Percentiles rank a stretch among this genome's conserved stretches.
Evolutionary conservation across 106 monocot genomes (phyloP).

Genomic region (Dendrobium huoshanense): DNA sequence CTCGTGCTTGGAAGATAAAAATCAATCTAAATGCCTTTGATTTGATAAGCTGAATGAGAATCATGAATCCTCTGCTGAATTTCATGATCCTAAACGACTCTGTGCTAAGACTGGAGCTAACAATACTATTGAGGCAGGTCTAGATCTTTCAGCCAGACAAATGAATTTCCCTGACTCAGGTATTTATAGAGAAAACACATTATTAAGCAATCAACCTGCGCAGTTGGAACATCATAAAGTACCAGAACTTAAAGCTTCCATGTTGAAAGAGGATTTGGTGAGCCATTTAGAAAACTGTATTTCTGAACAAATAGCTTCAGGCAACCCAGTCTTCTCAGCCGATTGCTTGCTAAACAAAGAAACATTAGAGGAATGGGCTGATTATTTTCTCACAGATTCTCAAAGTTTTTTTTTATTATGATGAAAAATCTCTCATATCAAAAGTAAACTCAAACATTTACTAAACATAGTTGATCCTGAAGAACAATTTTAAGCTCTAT

Average conservation of each 20-base stretch:
- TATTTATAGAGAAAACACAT: slow-evolving; percentile 13
- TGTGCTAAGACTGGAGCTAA: slow-evolving; percentile 27
- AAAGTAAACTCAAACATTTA: slow-evolving; percentile 30
- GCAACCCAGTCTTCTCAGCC: too few species aligned
- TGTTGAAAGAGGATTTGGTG: slow-evolving; percentile 35
- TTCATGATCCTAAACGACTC: slow-evolving; percentile 18
- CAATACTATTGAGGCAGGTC: slow-evolving; percentile 16
- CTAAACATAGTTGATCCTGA: too few species aligned
- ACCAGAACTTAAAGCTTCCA: slow-evolving; percentile 56
- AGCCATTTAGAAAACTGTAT: too few species aligned
- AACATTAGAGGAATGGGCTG: too few species aligned
- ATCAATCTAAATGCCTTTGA: slow-evolving; percentile 21
- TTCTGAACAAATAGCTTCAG: too few species aligned
- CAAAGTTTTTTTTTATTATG: not conserved
- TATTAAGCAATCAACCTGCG: slow-evolving; percentile 24
- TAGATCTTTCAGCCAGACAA: slow-evolving; percentile 23
- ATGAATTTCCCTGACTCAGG: slow-evolving; percentile 58
- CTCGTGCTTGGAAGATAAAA: slow-evolving; percentile 52
- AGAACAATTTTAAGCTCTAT: too few species aligned
- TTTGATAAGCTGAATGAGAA: slow-evolving; percentile 23
- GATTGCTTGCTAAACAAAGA: too few species aligned
- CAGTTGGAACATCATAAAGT: slow-evolving; percentile 39
- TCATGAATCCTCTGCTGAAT: slow-evolving; percentile 24
- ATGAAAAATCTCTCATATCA: slow-evolving; percentile 41
- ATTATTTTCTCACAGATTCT: too few species aligned